Conservation (phyloP, 768 basidiomycete genomes). For the Boletus eberwhitei region DNA sequence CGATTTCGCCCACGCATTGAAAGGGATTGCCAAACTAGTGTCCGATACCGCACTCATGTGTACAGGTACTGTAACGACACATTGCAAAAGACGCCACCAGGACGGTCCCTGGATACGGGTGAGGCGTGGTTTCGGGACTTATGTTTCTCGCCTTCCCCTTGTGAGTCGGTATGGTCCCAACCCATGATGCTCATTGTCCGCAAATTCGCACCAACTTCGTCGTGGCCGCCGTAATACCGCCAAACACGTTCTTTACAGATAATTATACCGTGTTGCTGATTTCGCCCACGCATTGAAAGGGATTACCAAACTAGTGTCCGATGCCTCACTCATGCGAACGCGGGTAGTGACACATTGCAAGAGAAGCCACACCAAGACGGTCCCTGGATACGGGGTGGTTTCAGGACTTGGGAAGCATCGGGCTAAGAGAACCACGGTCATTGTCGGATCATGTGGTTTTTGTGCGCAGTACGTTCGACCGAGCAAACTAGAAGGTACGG, state of each 20-base stretch:
- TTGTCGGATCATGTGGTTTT: background rate
- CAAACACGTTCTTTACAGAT: background rate
- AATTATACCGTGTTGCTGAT: background rate
- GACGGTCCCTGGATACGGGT: background rate
- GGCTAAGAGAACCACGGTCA: too few species aligned
- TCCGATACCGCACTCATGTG: background rate
- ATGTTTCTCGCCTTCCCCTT: slow-evolving; percentile 4
- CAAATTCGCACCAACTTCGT: background rate
- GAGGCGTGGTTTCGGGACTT: background rate
- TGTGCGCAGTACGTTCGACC: too few species aligned
- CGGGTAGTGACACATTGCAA: background rate
- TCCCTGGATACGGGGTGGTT: background rate
- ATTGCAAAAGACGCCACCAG: background rate
- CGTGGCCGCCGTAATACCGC: background rate
- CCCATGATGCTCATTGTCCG: background rate
- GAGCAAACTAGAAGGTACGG: background rate
- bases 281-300: background rate
- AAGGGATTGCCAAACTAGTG: slow-evolving; percentile 7
- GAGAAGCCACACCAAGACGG: background rate
- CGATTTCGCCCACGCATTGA: background rate
- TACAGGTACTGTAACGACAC: background rate
- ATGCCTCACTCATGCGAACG: background rate
- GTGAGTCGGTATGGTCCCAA: background rate
- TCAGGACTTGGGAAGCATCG: background rate
- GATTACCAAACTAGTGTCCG: slow-evolving; percentile 2